phyloP scores from a whole-genome alignment of 2,329 filamentous ascomycete species.

The Neonectria magnoliae region DNA sequence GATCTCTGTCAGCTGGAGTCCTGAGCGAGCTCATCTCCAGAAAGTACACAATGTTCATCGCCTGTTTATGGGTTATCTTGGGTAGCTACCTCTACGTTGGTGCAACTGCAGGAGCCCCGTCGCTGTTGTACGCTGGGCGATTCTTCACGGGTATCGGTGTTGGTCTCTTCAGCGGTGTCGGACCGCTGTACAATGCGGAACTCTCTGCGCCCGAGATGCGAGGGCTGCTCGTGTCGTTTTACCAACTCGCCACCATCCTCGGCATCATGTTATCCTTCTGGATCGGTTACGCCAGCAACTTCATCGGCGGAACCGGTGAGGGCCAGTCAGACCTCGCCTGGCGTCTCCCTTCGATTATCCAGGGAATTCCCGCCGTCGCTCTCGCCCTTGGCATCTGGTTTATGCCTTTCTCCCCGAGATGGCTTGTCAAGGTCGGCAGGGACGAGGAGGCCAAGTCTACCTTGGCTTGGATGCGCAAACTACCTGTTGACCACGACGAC shows the following conservation, averaged over 20 bases:
- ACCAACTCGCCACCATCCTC: constrained; percentile 53
- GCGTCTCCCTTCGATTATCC: constrained; percentile 59
- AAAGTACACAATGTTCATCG: background rate
- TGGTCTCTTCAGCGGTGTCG: constrained; percentile 52
- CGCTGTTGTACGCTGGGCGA: constrained; percentile 43
- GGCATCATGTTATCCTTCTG: constrained; percentile 57
- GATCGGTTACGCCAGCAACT: constrained; percentile 54
- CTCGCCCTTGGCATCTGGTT: constrained; percentile 65
- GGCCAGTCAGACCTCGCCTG: constrained; percentile 57
- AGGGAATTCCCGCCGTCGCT: constrained; percentile 66
- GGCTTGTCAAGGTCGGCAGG: constrained; percentile 42
- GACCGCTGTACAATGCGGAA: constrained; percentile 59
- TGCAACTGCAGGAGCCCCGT: constrained; percentile 39
- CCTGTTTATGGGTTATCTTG: background rate
- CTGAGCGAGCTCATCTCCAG: background rate
- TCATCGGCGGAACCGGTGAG: constrained; percentile 50
- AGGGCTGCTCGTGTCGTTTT: constrained; percentile 57
- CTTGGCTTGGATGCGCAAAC: constrained; percentile 28
- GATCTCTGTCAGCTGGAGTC: constrained; percentile 53
- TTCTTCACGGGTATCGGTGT: constrained; percentile 57
- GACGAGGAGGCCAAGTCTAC: constrained; percentile 42
- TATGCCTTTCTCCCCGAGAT: constrained; percentile 54
- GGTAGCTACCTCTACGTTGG: constrained; percentile 51
- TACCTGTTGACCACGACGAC: background rate
- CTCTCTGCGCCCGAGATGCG: constrained; percentile 60